Evolutionary conservation across 2,329 filamentous ascomycete species (phyloP).

Genomic region (Fusarium liriodendri): DNA sequence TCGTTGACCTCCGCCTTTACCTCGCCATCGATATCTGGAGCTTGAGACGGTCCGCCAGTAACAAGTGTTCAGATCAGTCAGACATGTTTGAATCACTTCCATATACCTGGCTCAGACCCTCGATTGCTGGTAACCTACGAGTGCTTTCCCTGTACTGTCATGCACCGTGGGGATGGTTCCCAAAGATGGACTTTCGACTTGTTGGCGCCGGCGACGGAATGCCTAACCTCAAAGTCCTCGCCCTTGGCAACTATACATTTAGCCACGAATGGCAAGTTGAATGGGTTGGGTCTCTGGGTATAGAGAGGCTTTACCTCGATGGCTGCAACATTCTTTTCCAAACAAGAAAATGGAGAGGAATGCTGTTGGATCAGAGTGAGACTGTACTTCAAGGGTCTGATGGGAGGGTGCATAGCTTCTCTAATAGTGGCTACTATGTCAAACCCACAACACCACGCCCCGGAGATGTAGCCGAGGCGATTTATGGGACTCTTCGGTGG

Average conservation of each 20-base stretch:
- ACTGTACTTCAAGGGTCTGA: background rate
- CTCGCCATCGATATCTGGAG: background rate
- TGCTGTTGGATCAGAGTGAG: background rate
- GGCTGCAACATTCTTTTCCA: conserved; percentile 50
- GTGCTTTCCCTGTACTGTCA: conserved; percentile 52
- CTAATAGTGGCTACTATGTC: background rate
- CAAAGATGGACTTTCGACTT: conserved; percentile 49
- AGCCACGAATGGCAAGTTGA: conserved; percentile 57
- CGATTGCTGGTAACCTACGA: conserved; percentile 37
- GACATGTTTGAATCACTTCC: conserved; percentile 26
- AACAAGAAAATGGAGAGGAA: background rate
- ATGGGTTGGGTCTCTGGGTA: conserved; percentile 54
- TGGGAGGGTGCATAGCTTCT: background rate
- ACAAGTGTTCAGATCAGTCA: background rate
- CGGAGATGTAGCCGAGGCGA: rapidly evolving
- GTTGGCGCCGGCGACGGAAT: conserved; percentile 37
- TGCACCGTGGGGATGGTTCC: conserved; percentile 53
- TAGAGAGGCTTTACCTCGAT: conserved; percentile 53
- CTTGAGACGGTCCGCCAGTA: background rate
- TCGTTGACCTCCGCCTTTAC: conserved; percentile 9
- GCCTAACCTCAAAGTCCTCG: conserved; percentile 51
- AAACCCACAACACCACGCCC: too few species aligned
- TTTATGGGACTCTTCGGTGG: background rate
- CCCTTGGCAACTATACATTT: conserved; percentile 54
- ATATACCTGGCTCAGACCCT: conserved; percentile 31